Conservation (phyloP, 2,329 filamentous ascomycete genomes). For the Microdochium bolleyi region DNA sequence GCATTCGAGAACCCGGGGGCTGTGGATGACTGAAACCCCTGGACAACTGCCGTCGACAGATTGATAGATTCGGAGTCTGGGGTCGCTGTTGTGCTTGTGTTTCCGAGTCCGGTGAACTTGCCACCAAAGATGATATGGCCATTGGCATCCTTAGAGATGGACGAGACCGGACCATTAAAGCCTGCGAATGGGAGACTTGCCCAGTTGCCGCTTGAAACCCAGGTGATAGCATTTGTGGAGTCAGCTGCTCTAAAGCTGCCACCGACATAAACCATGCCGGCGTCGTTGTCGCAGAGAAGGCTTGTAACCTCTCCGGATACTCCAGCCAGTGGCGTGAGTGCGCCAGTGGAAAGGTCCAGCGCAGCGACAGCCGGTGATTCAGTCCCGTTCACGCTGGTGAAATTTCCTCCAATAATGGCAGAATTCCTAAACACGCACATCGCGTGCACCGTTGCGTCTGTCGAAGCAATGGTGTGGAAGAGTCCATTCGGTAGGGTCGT, state of each 20-base stretch:
- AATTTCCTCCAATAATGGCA: conserved; percentile 87
- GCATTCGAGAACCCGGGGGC: conserved; percentile 65
- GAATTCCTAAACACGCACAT: conserved; percentile 74
- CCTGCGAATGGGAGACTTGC: conserved; percentile 80
- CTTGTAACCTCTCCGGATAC: conserved; percentile 76
- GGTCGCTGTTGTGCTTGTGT: conserved; percentile 59
- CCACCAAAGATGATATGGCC: conserved; percentile 91
- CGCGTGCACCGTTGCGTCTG: conserved; percentile 77
- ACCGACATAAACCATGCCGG: conserved; percentile 81
- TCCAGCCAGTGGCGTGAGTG: conserved; percentile 68
- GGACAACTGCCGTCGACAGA: conserved; percentile 68
- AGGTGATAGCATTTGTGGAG: conserved; percentile 85
- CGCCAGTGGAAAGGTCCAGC: conserved; percentile 65
- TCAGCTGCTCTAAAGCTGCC: conserved; percentile 74
- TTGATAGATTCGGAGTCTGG: conserved; percentile 77
- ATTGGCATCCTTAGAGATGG: conserved; percentile 72
- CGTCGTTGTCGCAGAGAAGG: conserved; percentile 71
- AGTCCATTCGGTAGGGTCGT: conserved; percentile 78
- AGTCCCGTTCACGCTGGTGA: conserved; percentile 76
- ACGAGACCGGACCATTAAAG: conserved; percentile 86
- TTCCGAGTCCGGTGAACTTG: conserved; percentile 80
- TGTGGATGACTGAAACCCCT: conserved; percentile 53
- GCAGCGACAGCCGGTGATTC: conserved; percentile 73
- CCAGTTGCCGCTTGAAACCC: conserved; percentile 63
- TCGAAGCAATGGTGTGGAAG: conserved; percentile 64